Conservation (phyloP, 805 yeast genomes). For the Candida nanaspora region DNA sequence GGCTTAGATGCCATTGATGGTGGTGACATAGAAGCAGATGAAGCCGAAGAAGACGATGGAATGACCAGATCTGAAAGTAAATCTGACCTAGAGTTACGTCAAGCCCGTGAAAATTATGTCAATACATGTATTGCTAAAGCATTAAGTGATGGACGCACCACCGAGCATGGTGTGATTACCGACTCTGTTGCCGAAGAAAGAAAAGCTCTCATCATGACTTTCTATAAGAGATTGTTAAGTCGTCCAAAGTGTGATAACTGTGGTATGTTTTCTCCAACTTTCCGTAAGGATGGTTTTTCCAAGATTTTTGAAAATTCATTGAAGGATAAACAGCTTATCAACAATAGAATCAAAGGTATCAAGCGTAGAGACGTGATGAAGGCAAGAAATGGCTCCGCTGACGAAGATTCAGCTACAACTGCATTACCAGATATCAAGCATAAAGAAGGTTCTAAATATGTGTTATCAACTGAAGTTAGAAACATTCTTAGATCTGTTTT, state of each 20-base stretch:
- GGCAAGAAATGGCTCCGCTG: slow-evolving; percentile 17
- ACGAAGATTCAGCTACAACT: slow-evolving; percentile 14
- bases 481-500: slow-evolving; percentile 73
- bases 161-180: slow-evolving; percentile 63
- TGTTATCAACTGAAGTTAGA: slow-evolving; percentile 81
- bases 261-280: slow-evolving; percentile 89
- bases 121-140: slow-evolving; percentile 66
- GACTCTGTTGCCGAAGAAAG: slow-evolving; percentile 87
- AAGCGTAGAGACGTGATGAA: slow-evolving; percentile 65
- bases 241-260: slow-evolving; percentile 94
- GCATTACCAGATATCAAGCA: slow-evolving; percentile 47
- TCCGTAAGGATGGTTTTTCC: slow-evolving; percentile 90
- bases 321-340: slow-evolving; percentile 70
- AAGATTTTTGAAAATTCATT: slow-evolving; percentile 88
- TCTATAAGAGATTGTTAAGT: slow-evolving; percentile 63
- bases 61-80: slow-evolving; percentile 14
- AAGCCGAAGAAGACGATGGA: slow-evolving; percentile 40
- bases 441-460: slow-evolving; percentile 73
- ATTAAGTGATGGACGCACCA: slow-evolving; percentile 65
- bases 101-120: slow-evolving; percentile 63
- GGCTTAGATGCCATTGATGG: slow-evolving; percentile 59
- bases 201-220: slow-evolving; percentile 60
- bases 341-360: slow-evolving; percentile 78
- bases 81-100: slow-evolving; percentile 36
- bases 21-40: slow-evolving; percentile 34